phyloP scores from a whole-genome alignment of 257 asterid species.

The Solanum sparsipilum region DNA sequence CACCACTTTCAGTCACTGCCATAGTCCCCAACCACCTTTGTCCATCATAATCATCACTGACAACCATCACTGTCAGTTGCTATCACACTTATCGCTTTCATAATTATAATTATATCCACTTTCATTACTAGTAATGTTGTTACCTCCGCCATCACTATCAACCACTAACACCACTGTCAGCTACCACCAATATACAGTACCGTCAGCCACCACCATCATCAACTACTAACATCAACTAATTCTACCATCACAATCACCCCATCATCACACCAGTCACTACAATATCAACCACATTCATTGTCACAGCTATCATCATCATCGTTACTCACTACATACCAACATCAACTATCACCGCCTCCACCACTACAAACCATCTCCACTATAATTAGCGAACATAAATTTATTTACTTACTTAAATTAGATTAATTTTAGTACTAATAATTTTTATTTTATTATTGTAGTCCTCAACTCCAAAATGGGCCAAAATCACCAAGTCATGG shows the following conservation, averaged over 20 bases:
- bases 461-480: not conserved
- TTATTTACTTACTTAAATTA: not conserved
- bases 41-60: no score
- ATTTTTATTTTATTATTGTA: not conserved
- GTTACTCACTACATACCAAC: fast-evolving
- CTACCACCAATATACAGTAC: no score
- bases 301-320: no score
- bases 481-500: not conserved
- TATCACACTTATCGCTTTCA: not conserved
- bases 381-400: no score
- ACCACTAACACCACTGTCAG: not conserved
- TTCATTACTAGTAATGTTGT: not conserved
- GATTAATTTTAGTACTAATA: not conserved
- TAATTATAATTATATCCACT: not conserved
- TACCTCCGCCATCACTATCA: not conserved
- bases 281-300: not conserved
- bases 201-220: not conserved
- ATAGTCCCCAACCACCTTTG: no score
- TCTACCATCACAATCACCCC: no score
- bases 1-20: no score
- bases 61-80: no score
- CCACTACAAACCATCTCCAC: not conserved
- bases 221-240: not conserved
- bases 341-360: not conserved
- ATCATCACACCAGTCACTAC: not conserved